Percentiles rank a stretch among this genome's conserved stretches.
Conservation (phyloP, 352 stramenopile genomes). For the Elongisporangium anandrum region DNA sequence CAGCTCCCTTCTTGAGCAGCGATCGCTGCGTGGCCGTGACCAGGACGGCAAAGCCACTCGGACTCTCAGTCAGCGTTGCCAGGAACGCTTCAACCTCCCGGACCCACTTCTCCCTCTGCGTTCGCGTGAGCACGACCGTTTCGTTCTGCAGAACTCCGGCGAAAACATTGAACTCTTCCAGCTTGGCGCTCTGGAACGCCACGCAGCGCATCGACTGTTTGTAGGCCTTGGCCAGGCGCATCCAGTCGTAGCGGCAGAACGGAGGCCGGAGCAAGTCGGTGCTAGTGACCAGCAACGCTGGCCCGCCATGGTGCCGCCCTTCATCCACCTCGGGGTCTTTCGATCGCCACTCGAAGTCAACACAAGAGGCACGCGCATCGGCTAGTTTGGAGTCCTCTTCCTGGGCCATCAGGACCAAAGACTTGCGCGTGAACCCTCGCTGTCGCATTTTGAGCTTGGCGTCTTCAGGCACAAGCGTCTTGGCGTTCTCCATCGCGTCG, state of each 20-base stretch:
- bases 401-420: slow-evolving; percentile 13
- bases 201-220: slow-evolving; percentile 29
- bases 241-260: slow-evolving; percentile 56
- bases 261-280: slow-evolving; percentile 41
- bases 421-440: slow-evolving; percentile 35
- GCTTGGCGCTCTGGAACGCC: slow-evolving; percentile 41
- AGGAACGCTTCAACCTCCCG: slow-evolving; percentile 32
- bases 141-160: slow-evolving; percentile 39
- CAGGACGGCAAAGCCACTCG: slow-evolving; percentile 17
- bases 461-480: slow-evolving; percentile 2
- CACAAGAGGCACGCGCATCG: slow-evolving; percentile 11
- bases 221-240: slow-evolving; percentile 43
- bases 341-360: slow-evolving; percentile 47
- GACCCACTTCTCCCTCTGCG: slow-evolving; percentile 53
- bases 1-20: slow-evolving; percentile 44
- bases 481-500: slow-evolving; percentile 6
- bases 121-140: slow-evolving; percentile 37
- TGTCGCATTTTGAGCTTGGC: slow-evolving; percentile 20
- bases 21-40: slow-evolving; percentile 25
- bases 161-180: slow-evolving; percentile 62
- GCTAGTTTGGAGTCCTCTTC: slow-evolving; percentile 15
- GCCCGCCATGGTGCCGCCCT: neutral
- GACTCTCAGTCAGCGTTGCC: slow-evolving; percentile 14
- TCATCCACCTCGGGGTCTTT: slow-evolving; percentile 4
- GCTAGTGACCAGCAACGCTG: slow-evolving; percentile 33